Base-by-base conservation (phyloP, 176 grass and related monocot genomes). In the Poa annua region DNA sequence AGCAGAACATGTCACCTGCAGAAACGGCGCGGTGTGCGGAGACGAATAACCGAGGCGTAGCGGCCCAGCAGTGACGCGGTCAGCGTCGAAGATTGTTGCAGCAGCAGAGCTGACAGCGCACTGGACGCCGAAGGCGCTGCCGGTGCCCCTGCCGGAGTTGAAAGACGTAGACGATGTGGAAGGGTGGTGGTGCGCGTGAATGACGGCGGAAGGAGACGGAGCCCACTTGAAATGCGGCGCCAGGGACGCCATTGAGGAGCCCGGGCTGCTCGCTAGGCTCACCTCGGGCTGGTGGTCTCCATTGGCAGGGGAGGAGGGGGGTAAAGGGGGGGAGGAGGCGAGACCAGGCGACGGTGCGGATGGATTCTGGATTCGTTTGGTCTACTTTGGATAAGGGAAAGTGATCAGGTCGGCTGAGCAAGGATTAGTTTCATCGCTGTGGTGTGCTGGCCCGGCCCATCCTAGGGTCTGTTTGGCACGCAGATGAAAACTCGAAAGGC, bases 171-270 rank as follows among this genome's bases (percentile, higher is more conserved):
- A 64, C 57, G 76, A 78, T 14, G 76, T 8, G 10, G 77, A 29
- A 41, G 15, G 52, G 51, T 32, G 66, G 53, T 48, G 68, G 67
- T 82, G 22, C 50, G 53, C 32, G 63, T 85, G 77, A 17, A 62
- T 32, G n/a, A 34, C 71, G 11, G 62, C 32, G 25, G 47, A 74
- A 8, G 71, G 47, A 74, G 71, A 74, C 24, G 77, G 71, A 21
- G 73, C 88, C 88, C 88, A 89, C 78, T 45, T 72, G 45, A 89
- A 89, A 44, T 86, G 88, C 45, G 83, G 88, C 33, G 83, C 88
- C 7, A 89, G 83, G 54, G 78, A 89, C 71, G 83, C 64, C 88
- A 89, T 89, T 62, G 64, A 24, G 17, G 41, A 68, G 33, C 52
- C 63, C 34, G n/a, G 55, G 66, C 80, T 16, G 77, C 38, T 66